These are phyloP conservation scores for Cutaneotrichosporon cavernicola DNA, from an alignment of 1,284 basidiomycete species.

Conservation along the genomic window DNA sequence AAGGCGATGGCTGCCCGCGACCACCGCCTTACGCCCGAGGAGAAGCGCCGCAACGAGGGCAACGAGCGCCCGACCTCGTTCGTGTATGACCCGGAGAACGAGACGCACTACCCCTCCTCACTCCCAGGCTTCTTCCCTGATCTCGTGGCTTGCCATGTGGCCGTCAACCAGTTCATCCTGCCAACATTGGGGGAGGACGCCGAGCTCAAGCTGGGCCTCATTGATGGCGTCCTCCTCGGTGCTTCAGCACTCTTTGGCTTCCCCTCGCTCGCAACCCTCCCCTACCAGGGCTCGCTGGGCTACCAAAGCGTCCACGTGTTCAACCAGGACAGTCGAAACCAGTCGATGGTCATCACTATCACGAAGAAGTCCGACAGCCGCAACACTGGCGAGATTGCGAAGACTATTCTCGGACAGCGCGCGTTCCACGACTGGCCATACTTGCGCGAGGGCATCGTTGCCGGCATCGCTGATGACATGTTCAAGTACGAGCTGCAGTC, in stretches of 20 bases:
- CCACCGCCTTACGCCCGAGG: slow-evolving; percentile 72
- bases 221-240: slow-evolving; percentile 85
- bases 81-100: slow-evolving; percentile 64
- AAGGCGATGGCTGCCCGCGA: slow-evolving; percentile 82
- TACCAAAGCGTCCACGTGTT: slow-evolving; percentile 93
- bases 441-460: slow-evolving; percentile 84
- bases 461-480: slow-evolving; percentile 78
- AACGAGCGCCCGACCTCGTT: slow-evolving; percentile 76
- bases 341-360: slow-evolving; percentile 87
- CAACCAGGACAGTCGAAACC: slow-evolving; percentile 82
- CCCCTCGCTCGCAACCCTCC: slow-evolving; percentile 88
- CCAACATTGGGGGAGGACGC: slow-evolving; percentile 80
- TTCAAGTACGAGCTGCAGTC: slow-evolving; percentile 79
- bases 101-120: slow-evolving; percentile 78
- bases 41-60: slow-evolving; percentile 72
- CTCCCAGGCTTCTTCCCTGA: slow-evolving; percentile 93
- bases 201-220: slow-evolving; percentile 79
- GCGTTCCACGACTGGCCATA: slow-evolving; percentile 92
- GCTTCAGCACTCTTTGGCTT: slow-evolving; percentile 88
- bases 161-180: slow-evolving; percentile 75
- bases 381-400: slow-evolving; percentile 72
- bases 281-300: slow-evolving; percentile 71
- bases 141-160: slow-evolving; percentile 75
- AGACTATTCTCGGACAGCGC: slow-evolving; percentile 70
- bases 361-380: slow-evolving; percentile 67